Base-by-base conservation (phyloP, 2,329 filamentous ascomycete species). In the Cryphonectria carpinicola region DNA sequence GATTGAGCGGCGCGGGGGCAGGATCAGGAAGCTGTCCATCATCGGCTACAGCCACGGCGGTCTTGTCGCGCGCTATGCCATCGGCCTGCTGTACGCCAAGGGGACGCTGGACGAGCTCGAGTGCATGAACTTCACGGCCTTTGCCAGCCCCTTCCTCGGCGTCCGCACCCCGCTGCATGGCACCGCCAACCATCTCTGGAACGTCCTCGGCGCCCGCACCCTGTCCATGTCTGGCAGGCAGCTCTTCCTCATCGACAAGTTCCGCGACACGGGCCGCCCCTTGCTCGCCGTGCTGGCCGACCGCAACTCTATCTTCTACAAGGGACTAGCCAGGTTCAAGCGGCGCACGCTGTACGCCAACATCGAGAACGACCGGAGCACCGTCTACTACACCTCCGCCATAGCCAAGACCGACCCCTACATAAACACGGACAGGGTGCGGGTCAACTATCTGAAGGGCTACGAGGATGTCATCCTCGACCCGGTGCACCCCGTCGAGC, bases 41-140 rank as follows among this genome's bases (percentile, higher is more conserved):
- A 87, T 95, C 60, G 95, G 95, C 54, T 98, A 98, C 80, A 97
- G 94, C 0, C 85, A 98, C 1, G 95, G 95, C 62, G 95, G 95
- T 0, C 84, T 98, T 8, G 90, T 98, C 5, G 90, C 93, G 13
- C 88, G 95, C 71, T 98, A 97, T 82, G 92, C 93, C 1, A 87
- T 97, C 70, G 95, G 95, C 0, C 82, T 98, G 76, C 85, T 98
- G 4, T 89, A 95, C 76, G 90, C 93, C 68, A 93, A 92, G 76
- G 94, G 94, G 11, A 85, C 93, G 70, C 90, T 98, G 70, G 91
- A 97, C 70, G 86, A 86, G 70, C 85, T 98, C 37, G 87, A 94
- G 78, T 95, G 95, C 74, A 88, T 95, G 81, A 98, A 97, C 84
- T 98, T 98, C 81, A 93, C 92, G 2, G 97, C 95, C 0, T 98